Evolutionary conservation across 768 basidiomycete species (phyloP), one percentile per base, ranked within the genome.

Genomic region (Leccinum longicurvipes): DNA sequence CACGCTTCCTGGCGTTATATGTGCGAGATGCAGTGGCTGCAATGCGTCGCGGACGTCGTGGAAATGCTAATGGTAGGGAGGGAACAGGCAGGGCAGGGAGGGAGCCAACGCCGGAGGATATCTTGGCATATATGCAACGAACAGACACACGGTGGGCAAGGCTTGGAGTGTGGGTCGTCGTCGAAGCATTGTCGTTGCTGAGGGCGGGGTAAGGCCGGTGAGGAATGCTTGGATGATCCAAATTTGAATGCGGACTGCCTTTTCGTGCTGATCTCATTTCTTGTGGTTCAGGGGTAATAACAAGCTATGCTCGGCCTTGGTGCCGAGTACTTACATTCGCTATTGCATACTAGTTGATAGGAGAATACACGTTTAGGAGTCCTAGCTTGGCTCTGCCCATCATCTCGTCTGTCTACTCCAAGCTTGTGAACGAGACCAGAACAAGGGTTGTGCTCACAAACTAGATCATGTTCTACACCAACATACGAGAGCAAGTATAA

Each of bases 141-240:
- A 73, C 68, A 49, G 89, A 90, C 59, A 84, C 78, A 62, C 76
- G 82, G 28, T 91, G 89, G 89, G 77, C 74, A 58, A 76, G 76
- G 60, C 70, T 91, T 8, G 85, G 85, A 1, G 73, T 77, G 47
- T 89, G 86, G 83, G 76, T 74, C 55, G 76, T 91, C 1, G 76
- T 82, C 51, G 87, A 86, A 49, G 82, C 86, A 1, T 59, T 91
- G 61, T 71, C 77, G 51, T 62, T 78, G 25, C 42, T 60, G 60
- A 65, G 27, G 31, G 17, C 10, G 1, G 27, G 51, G 2, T 56
- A 24, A 50, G 9, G 46, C n/a, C 2, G 17, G 14, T 34, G 17
- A 36, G 8, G 34, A 19, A n/a, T 19, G 19, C 15, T 12, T 21
- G 23, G n/a, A 2, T 21, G 19, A 11, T 28, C 46, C 3, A 19